A percentile compares a stretch with the other conserved stretches of the same genome.
Evolutionary conservation across 1,139 yeast species (phyloP).

Genomic region (Suhomyces atakaporum): DNA sequence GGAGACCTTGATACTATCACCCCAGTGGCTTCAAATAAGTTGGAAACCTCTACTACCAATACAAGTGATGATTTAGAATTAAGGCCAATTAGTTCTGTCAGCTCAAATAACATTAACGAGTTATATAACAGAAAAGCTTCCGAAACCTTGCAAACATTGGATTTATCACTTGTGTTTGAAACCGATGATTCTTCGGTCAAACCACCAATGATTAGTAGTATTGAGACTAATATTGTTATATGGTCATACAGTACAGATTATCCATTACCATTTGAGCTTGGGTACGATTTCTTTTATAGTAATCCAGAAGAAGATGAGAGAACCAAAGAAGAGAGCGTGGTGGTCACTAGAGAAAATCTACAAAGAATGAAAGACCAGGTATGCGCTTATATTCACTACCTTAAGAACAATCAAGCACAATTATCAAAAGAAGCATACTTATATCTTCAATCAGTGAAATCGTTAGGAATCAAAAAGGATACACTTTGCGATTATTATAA

Average conservation of each 20-base stretch:
- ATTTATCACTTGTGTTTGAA: constrained; percentile 30
- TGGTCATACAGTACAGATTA: constrained; percentile 48
- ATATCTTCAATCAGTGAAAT: constrained; percentile 42
- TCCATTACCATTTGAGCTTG: constrained; percentile 43
- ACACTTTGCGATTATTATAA: constrained; percentile 42
- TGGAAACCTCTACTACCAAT: constrained; percentile 1
- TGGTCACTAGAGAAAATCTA: constrained; percentile 37
- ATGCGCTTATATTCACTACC: constrained; percentile 34
- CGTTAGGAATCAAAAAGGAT: constrained; percentile 45
- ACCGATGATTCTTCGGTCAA: constrained; percentile 23
- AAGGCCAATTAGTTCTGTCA: constrained; percentile 21
- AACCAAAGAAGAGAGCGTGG: constrained; percentile 27
- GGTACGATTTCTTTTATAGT: constrained; percentile 46
- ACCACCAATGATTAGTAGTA: constrained; percentile 36
- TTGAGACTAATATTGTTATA: constrained; percentile 41
- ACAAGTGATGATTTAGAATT: constrained; percentile 12
- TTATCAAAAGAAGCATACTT: constrained; percentile 39
- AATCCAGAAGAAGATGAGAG: constrained; percentile 21
- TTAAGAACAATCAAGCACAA: constrained; percentile 35
- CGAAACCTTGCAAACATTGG: constrained; percentile 26
- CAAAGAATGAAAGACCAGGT: constrained; percentile 41
- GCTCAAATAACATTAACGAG: constrained; percentile 28
- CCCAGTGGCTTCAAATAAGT: constrained; percentile 11
- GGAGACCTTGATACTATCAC: constrained; percentile 12
- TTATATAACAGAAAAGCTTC: constrained; percentile 34